Percentiles rank a stretch among this genome's conserved stretches.
phyloP scores from a whole-genome alignment of 2,329 filamentous ascomycete genomes.

The Claviceps humidiphila region DNA sequence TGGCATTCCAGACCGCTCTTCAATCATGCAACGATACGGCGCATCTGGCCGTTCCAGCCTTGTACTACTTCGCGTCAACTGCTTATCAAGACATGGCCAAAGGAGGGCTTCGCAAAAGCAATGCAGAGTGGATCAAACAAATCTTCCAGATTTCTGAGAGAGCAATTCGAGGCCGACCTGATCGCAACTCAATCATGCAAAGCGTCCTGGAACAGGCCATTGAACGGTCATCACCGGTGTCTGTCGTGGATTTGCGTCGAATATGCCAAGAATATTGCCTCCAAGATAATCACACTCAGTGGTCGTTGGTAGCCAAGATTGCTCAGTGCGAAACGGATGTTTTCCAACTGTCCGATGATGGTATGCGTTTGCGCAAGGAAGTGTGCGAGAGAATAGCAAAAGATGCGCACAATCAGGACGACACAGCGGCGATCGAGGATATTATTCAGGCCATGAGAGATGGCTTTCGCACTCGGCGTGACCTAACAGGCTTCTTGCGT shows the following conservation, averaged over 20 bases:
- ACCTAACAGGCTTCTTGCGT: constrained; percentile 31
- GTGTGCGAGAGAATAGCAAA: constrained; percentile 24
- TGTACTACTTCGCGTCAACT: constrained; percentile 30
- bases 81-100: constrained; percentile 13
- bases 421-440: constrained; percentile 15
- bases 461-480: constrained; percentile 30
- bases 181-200: constrained; percentile 17
- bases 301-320: constrained; percentile 27
- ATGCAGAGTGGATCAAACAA: constrained; percentile 25
- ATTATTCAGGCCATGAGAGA: constrained; percentile 30
- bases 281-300: constrained; percentile 21
- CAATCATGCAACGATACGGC: constrained; percentile 22
- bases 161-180: constrained; percentile 12
- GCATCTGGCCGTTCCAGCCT: constrained; percentile 25
- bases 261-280: constrained; percentile 32
- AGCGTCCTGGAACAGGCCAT: constrained; percentile 18
- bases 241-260: constrained; percentile 25
- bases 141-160: constrained; percentile 21
- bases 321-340: constrained; percentile 34
- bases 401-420: constrained; percentile 8
- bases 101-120: constrained; percentile 19
- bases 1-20: constrained; percentile 28
- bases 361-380: constrained; percentile 24
- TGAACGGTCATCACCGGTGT: constrained; percentile 20
- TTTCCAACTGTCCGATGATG: constrained; percentile 28